A percentile compares a stretch with the other conserved stretches of the same genome.
Conservation (phyloP, 2,329 filamentous ascomycete genomes). For the Fusarium sp. region DNA sequence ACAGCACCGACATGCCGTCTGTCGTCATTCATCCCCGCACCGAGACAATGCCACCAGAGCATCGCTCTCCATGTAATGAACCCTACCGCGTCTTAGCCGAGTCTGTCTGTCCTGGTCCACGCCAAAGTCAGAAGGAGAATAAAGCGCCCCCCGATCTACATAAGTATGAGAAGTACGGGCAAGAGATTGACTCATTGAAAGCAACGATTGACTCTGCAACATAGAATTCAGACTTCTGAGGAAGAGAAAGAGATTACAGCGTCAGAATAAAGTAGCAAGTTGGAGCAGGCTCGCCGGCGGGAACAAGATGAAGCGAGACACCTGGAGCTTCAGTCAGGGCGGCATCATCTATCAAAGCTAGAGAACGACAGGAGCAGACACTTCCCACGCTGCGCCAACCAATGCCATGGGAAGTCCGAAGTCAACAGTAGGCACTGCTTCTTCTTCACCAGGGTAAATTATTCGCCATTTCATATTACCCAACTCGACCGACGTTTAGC, state of each 20-base stretch:
- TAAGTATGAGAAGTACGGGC: slow-evolving; percentile 66
- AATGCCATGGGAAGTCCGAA: too few relatives aligned
- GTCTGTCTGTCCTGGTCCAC: slow-evolving; percentile 58
- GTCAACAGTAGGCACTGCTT: too few relatives aligned
- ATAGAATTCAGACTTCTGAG: slow-evolving; percentile 85
- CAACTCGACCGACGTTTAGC: slow-evolving; percentile 10
- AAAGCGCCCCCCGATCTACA: slow-evolving; percentile 65
- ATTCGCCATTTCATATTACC: too few relatives aligned
- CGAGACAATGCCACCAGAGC: too few relatives aligned
- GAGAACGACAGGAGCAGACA: fast-evolving
- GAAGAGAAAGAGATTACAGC: slow-evolving; percentile 85
- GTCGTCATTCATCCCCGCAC: too few relatives aligned
- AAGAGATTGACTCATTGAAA: too few relatives aligned
- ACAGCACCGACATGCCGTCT: too few relatives aligned
- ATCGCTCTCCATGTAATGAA: too few relatives aligned
- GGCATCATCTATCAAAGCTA: too few relatives aligned
- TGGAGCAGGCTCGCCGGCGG: slow-evolving; percentile 80
- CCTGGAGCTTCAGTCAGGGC: too few relatives aligned
- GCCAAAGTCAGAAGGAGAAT: slow-evolving; percentile 68
- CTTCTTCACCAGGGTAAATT: neutral
- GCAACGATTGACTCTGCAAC: too few relatives aligned
- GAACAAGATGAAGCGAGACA: slow-evolving; percentile 80
- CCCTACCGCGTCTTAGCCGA: slow-evolving; percentile 37
- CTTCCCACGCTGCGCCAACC: too few relatives aligned
- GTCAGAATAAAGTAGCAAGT: slow-evolving; percentile 82